Percentiles rank a stretch among this genome's conserved stretches.
phyloP scores from a whole-genome alignment of 306 rosid species.

The Begonia masoniana region DNA sequence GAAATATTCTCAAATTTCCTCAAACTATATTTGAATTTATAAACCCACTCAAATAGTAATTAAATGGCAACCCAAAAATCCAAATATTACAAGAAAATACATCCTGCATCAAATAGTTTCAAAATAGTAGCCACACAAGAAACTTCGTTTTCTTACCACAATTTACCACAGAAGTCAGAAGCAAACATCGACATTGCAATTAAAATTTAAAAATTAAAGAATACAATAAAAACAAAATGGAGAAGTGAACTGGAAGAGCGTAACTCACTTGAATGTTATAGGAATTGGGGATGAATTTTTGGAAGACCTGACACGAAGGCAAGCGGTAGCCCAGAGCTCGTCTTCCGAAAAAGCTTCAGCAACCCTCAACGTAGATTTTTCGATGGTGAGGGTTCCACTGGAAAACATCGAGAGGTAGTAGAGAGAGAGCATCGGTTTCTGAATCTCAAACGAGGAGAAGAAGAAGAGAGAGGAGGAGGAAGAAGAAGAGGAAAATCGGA shows the following conservation, averaged over 20 bases:
- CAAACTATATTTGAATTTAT: too few species aligned
- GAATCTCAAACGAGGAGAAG: slow-evolving; percentile 1
- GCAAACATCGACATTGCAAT: background rate
- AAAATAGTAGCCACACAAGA: background rate
- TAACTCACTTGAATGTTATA: slow-evolving; percentile 51
- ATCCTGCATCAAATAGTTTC: background rate
- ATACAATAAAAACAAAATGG: background rate
- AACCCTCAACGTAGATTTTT: slow-evolving; percentile 31
- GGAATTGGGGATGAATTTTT: slow-evolving; percentile 28
- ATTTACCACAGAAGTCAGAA: background rate
- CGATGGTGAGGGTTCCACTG: slow-evolving; percentile 17
- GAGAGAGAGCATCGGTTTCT: slow-evolving; percentile 19
- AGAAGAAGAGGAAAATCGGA: slow-evolving; percentile 5
- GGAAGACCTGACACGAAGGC: slow-evolving; percentile 82
- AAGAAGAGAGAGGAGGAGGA: slow-evolving; percentile 6
- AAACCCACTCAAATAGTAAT: too few species aligned
- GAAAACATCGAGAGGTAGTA: slow-evolving; percentile 13
- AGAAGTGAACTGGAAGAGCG: background rate
- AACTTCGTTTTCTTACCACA: background rate
- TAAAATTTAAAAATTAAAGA: background rate
- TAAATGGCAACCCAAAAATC: too few species aligned
- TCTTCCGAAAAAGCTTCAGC: slow-evolving; percentile 46
- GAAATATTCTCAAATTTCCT: too few species aligned
- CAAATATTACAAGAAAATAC: background rate
- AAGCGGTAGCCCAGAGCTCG: slow-evolving; percentile 82